phyloP scores from a whole-genome alignment of 148 eudicot genomes.

The Camellia granthamiana region DNA sequence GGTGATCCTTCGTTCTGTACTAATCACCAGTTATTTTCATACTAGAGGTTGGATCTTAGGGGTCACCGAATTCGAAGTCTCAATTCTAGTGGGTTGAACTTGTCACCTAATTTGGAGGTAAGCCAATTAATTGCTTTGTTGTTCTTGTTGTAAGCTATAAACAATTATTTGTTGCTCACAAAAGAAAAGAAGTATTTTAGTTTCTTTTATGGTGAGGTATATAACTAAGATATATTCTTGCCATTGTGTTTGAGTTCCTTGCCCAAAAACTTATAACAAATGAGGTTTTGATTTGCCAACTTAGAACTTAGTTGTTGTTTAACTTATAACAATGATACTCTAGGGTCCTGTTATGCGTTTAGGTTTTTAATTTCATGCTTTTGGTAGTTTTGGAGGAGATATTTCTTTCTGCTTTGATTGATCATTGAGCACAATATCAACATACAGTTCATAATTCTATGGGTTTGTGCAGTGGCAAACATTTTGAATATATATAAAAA shows the following conservation, averaged over 20 bases:
- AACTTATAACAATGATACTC: neutral
- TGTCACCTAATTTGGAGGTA: slow-evolving; percentile 89
- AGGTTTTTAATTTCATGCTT: neutral
- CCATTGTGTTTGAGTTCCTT: neutral
- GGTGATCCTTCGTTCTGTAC: neutral
- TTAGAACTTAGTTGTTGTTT: neutral
- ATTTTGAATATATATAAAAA: no score
- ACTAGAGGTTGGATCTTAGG: slow-evolving; percentile 92
- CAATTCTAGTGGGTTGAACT: slow-evolving; percentile 56
- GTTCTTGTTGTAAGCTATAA: neutral
- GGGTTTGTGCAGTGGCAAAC: neutral
- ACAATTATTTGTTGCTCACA: neutral
- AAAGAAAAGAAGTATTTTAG: neutral
- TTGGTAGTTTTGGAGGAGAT: neutral
- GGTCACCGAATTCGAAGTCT: slow-evolving; percentile 80
- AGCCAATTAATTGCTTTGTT: slow-evolving; percentile 4
- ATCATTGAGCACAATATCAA: neutral
- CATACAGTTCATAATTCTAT: neutral
- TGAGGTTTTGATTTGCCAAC: slow-evolving; percentile 8
- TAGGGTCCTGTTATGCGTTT: neutral
- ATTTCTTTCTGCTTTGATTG: neutral
- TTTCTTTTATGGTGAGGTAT: neutral
- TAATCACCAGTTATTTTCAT: slow-evolving; percentile 15
- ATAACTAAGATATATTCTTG: neutral
- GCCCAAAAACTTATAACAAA: neutral